A percentile compares a stretch with the other conserved stretches of the same genome.
Evolutionary conservation across 2,329 filamentous ascomycete species (phyloP).

Genomic region (Calonectria hongkongensis): DNA sequence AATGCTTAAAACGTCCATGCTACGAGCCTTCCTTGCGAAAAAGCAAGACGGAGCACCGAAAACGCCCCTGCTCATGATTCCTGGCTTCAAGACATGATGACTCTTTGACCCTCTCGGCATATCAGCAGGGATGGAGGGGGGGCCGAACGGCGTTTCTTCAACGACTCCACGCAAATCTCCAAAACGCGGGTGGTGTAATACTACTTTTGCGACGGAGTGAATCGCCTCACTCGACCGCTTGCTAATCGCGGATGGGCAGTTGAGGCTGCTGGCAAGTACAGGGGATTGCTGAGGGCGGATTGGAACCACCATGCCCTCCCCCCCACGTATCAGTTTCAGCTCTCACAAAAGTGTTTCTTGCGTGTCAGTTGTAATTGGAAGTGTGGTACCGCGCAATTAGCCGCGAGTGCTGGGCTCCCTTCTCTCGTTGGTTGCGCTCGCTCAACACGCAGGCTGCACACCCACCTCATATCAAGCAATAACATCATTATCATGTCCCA

Average conservation of each 20-base stretch:
- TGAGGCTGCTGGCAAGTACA: constrained; percentile 32
- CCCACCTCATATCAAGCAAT: constrained; percentile 5
- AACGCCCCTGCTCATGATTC: constrained; percentile 34
- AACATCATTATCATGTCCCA: neutral
- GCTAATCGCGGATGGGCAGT: constrained; percentile 39
- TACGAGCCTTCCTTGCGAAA: constrained; percentile 18
- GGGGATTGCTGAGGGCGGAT: constrained; percentile 40
- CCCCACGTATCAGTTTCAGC: constrained; percentile 47
- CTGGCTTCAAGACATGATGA: constrained; percentile 20
- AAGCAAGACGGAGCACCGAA: constrained; percentile 36
- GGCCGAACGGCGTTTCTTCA: constrained; percentile 38
- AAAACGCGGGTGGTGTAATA: constrained; percentile 39
- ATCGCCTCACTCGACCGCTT: constrained; percentile 39
- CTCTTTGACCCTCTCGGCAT: constrained; percentile 20
- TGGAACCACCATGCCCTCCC: constrained; percentile 22
- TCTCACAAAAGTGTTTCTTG: constrained; percentile 34
- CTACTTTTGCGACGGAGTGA: constrained; percentile 45
- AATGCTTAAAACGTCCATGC: constrained; percentile 17
- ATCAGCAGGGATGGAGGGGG: neutral
- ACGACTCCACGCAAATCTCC: constrained; percentile 41
- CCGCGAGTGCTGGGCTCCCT: neutral
- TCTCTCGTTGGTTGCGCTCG: neutral
- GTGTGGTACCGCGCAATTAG: constrained; percentile 14
- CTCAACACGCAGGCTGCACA: constrained; percentile 6
- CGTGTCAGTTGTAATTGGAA: constrained; percentile 36